Conservation (phyloP, 2,329 filamentous ascomycete genomes). For the Lachnellula hyalina region DNA sequence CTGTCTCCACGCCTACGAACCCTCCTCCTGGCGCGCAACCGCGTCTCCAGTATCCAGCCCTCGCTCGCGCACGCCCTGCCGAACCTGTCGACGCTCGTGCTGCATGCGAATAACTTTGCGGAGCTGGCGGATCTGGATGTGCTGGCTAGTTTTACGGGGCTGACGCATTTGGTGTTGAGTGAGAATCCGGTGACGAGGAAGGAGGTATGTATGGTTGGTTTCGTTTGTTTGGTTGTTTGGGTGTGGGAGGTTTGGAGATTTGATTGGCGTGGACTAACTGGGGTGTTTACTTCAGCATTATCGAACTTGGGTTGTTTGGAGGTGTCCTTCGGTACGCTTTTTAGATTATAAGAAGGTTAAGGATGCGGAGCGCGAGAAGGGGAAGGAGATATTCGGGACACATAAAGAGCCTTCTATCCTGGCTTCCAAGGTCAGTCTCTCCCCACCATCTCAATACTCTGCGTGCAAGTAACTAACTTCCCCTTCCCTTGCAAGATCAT, state of each 20-base stretch:
- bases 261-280: not conserved
- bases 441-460: not conserved
- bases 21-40: slow-evolving; percentile 84
- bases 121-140: slow-evolving; percentile 86
- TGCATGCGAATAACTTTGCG: slow-evolving; percentile 74
- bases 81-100: slow-evolving; percentile 73
- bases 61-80: slow-evolving; percentile 71
- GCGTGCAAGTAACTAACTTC: not conserved
- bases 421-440: slow-evolving; percentile 59
- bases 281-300: slow-evolving; percentile 61
- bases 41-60: slow-evolving; percentile 75
- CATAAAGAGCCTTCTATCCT: slow-evolving; percentile 71
- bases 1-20: slow-evolving; percentile 83
- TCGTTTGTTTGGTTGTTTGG: not conserved
- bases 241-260: not conserved
- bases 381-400: slow-evolving; percentile 78
- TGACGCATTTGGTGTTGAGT: slow-evolving; percentile 75
- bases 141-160: slow-evolving; percentile 59
- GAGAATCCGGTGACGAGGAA: slow-evolving; percentile 91
- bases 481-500: slow-evolving; percentile 58
- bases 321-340: slow-evolving; percentile 78
- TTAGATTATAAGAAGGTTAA: slow-evolving; percentile 92
- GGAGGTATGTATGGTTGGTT: slow-evolving; percentile 58
- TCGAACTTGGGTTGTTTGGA: slow-evolving; percentile 86
- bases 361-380: slow-evolving; percentile 71